Base-by-base conservation (phyloP, 169 alveolate species). In the Cryptosporidium tyzzeri region DNA sequence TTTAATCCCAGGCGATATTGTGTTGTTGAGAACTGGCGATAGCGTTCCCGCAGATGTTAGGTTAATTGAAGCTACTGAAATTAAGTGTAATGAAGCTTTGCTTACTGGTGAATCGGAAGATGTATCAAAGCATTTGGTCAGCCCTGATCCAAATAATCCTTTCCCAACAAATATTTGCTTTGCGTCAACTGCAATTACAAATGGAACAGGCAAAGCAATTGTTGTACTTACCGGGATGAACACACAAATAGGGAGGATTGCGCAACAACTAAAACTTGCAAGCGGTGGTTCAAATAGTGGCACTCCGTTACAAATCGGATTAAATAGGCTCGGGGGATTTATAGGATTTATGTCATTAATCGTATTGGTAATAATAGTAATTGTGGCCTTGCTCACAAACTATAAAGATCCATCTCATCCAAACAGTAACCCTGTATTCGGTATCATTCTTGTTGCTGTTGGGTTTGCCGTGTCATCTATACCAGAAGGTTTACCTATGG, bases 401-500 rank as follows among this genome's bases (percentile, higher is more conserved):
- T 95, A 93, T 89, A 91, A 91, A 29, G 97, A 95, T 86, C 97
- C 97, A 1, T 93, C 97, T n/a, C 94, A 94, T 59, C 97, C 97
- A 0, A 94, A 94, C 84, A 91, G 93, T 31, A 94, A 93, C 84
- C 95, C 94, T 10, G 74, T 91, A 8, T 69, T 93, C 33, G 92
- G 98, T 69, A 96, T 97, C 58, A 94, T 98, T 68, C 96, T 97
- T 44, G 98, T 98, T 37, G 99, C 99, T 12, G 99, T 98, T 45
- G 97, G 97, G 23, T 94, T 96, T 55, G 98, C 98, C 5, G 98
- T 95, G 31, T 94, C 98, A 18, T 94, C 98, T 33, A 95, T 96
- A 59, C 99, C 99, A n/a, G 99, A 98, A 92, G 99, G 99, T n/a
- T 94, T 98, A 41, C 99, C 99, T 67, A 95, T 97, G 93, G 99